These are phyloP conservation scores for Closterium sp. DNA, from an alignment of 139 green algal genomes.

Conservation along the genomic window DNA sequence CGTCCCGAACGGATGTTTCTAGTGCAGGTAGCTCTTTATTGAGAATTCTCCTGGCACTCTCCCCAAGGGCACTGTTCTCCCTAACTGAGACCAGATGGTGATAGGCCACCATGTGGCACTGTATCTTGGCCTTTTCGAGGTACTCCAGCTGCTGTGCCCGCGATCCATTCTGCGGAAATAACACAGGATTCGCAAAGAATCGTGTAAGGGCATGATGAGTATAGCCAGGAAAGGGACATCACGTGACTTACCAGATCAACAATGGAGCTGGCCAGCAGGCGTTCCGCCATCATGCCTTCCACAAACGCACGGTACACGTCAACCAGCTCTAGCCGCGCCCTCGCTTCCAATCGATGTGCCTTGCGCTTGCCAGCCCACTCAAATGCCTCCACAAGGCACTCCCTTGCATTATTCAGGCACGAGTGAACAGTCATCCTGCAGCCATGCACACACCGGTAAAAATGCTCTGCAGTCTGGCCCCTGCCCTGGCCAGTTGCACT, in stretches of 20 bases:
- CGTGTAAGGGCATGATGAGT: not conserved
- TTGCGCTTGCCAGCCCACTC: not conserved
- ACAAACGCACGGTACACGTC: not conserved
- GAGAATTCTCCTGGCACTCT: slow-evolving; percentile 7
- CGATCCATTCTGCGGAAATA: not conserved
- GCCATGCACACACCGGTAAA: not conserved
- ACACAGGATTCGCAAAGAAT: not conserved
- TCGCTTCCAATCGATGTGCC: not conserved
- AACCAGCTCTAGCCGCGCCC: not conserved
- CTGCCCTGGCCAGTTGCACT: not conserved
- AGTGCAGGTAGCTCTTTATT: slow-evolving; percentile 3
- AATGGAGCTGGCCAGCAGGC: not conserved
- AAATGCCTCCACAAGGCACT: not conserved
- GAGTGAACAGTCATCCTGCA: not conserved
- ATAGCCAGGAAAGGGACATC: not conserved
- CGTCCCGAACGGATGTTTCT: not conserved
- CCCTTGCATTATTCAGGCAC: not conserved
- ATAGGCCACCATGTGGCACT: not conserved
- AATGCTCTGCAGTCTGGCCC: not conserved
- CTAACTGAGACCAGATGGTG: not conserved
- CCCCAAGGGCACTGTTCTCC: not conserved
- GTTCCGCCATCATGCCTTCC: not conserved
- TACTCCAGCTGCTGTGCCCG: not conserved
- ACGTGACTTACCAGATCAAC: not conserved
- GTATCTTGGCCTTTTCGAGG: not conserved